Evolutionary conservation across 805 yeast genomes (phyloP), one percentile per base, ranked within the genome.

Genomic region (Sugiyamaella lignohabitans): DNA sequence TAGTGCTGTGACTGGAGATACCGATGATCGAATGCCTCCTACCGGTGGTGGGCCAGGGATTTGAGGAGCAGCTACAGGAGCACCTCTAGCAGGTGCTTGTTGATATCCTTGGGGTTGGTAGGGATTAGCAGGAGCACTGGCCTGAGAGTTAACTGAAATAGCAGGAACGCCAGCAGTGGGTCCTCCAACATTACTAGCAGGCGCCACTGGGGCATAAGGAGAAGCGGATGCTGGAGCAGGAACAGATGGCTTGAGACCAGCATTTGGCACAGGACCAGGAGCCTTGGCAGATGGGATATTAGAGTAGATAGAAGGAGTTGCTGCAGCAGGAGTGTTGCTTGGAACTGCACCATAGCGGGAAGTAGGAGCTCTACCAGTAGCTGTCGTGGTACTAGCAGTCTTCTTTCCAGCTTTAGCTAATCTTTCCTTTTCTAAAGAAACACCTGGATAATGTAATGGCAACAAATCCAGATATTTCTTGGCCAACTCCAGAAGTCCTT

Each of bases 401-500:
- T 56, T 42, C 37, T 56, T 40, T 11, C 55, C 46, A 24, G 50
- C 51, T 47, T 65, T 63, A 40, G 72, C 53, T 17, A 91, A 81
- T 57, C 98, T 80, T 53, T 85, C 89, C 63, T 82, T 85, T 59
- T 87, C 96, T 38, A 75, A 62, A 3, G 65, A 57, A 42, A 84
- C 80, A 21, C 82, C 86, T 38, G 83, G 84, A 56, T 81, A 78
- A 45, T 79, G 79, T 39, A 76, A 78, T 10, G 98, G 95, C 58
- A 93, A 71, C 50, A 83, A 71, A 39, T 72, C 70, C 60, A 91
- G 73, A 54, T 85, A 78, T 54, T 74, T 76, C 48, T 71, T 74
- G 1, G 98, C 97, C 54, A 91, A 69, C 6, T 83, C 94, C 56
- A 87, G 81, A 53, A 85, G 80, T 22, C 97, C 98, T 59, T 75